These are phyloP conservation scores for Xylariaceae sp. DNA, from an alignment of 2,329 filamentous ascomycete genomes.

Conservation along the genomic window DNA sequence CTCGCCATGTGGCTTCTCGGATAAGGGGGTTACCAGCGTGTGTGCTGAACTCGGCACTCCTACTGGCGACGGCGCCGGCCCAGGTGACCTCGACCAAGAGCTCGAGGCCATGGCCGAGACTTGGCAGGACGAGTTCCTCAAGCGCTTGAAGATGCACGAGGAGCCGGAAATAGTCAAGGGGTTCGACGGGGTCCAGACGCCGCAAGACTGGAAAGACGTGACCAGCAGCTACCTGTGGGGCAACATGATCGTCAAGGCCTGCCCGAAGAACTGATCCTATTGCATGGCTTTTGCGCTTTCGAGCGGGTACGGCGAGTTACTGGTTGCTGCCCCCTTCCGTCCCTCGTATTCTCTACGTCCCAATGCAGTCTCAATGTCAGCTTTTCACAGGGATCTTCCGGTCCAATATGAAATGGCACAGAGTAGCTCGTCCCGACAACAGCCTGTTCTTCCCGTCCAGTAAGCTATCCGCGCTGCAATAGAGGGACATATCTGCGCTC, in stretches of 20 bases:
- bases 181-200: slow-evolving; percentile 4
- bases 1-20: slow-evolving; percentile 82
- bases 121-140: slow-evolving; percentile 15
- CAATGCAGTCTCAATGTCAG: slow-evolving; percentile 3
- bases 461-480: neutral
- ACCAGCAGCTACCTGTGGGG: neutral
- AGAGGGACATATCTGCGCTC: slow-evolving; percentile 1
- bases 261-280: slow-evolving; percentile 7
- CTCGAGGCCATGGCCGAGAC: slow-evolving; percentile 3
- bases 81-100: neutral
- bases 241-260: slow-evolving; percentile 6
- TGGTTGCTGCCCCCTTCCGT: neutral
- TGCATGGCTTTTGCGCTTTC: slow-evolving; percentile 3
- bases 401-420: neutral
- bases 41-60: slow-evolving; percentile 36
- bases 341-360: neutral
- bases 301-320: neutral
- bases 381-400: slow-evolving; percentile 4
- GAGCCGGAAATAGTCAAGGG: neutral
- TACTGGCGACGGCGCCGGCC: neutral
- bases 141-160: slow-evolving; percentile 11
- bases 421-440: slow-evolving; percentile 2
- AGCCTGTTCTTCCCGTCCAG: neutral
- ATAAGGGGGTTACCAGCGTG: slow-evolving; percentile 73
- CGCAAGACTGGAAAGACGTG: neutral